Evolutionary conservation across 257 asterid species (phyloP).

Genomic region (Rubia yunnanensis): DNA sequence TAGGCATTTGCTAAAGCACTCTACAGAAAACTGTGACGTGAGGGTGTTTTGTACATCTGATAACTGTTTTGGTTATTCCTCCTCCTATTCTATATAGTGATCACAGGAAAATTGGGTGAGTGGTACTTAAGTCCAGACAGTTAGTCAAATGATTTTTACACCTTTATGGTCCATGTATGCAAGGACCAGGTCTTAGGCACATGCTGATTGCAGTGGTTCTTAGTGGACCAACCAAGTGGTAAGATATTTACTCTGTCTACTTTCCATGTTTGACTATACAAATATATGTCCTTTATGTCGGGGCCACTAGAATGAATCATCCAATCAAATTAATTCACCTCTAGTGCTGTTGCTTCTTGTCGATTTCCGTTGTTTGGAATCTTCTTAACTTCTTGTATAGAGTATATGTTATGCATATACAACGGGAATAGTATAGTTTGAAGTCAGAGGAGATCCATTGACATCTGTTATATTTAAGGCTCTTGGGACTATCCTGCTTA

Average conservation of each 20-base stretch:
- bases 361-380: neutral
- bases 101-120: neutral
- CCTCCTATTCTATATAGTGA: neutral
- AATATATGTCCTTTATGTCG: neutral
- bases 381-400: neutral
- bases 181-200: neutral
- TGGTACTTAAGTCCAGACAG: neutral
- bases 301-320: neutral
- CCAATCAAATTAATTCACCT: neutral
- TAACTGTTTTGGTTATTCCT: neutral
- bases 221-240: neutral
- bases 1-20: neutral
- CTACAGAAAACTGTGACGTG: neutral
- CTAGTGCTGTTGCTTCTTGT: neutral
- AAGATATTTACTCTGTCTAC: neutral
- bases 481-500: neutral
- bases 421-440: neutral
- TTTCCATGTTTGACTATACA: neutral
- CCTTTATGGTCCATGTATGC: neutral
- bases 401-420: neutral
- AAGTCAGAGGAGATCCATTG: neutral
- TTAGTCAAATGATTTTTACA: neutral
- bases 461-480: neutral
- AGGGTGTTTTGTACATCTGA: neutral
- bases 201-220: constrained; percentile 3